These are phyloP conservation scores for Kandelia obovata DNA, from an alignment of 345 rosid genomes.

Conservation along the genomic window DNA sequence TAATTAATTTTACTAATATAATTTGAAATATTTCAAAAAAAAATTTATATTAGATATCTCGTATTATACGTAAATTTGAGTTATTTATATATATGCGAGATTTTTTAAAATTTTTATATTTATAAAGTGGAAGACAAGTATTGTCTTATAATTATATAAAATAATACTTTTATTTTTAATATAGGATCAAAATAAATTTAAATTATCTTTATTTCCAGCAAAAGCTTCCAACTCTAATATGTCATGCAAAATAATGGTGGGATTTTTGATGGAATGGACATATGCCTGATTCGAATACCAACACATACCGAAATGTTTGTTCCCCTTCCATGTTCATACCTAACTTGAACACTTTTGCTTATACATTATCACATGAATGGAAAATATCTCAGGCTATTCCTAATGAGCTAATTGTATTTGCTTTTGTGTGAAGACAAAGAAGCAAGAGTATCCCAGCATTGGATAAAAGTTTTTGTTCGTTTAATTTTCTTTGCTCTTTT, in stretches of 20 bases:
- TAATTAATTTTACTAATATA: too few species aligned
- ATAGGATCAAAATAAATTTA: too few species aligned
- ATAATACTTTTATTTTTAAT: too few species aligned
- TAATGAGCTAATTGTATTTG: neutral
- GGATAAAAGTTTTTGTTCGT: neutral
- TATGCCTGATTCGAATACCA: conserved; percentile 28
- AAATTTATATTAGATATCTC: too few species aligned
- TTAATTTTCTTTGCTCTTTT: neutral
- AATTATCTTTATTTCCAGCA: too few species aligned
- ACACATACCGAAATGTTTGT: conserved; percentile 33
- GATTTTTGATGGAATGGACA: conserved; percentile 19
- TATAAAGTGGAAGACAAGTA: too few species aligned
- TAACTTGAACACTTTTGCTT: conserved; percentile 27
- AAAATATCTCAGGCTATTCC: conserved; percentile 15
- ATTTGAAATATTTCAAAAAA: too few species aligned
- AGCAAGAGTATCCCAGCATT: neutral
- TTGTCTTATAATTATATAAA: too few species aligned
- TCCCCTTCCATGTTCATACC: conserved; percentile 31
- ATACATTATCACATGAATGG: conserved; percentile 24
- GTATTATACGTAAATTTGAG: too few species aligned
- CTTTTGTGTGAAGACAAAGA: neutral
- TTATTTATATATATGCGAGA: too few species aligned
- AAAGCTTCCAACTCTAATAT: too few species aligned
- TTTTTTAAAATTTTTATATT: too few species aligned
- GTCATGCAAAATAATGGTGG: neutral